Evolutionary conservation across 2,329 filamentous ascomycete species (phyloP), one percentile per base, ranked within the genome.

Genomic region (Geosmithia flava): DNA sequence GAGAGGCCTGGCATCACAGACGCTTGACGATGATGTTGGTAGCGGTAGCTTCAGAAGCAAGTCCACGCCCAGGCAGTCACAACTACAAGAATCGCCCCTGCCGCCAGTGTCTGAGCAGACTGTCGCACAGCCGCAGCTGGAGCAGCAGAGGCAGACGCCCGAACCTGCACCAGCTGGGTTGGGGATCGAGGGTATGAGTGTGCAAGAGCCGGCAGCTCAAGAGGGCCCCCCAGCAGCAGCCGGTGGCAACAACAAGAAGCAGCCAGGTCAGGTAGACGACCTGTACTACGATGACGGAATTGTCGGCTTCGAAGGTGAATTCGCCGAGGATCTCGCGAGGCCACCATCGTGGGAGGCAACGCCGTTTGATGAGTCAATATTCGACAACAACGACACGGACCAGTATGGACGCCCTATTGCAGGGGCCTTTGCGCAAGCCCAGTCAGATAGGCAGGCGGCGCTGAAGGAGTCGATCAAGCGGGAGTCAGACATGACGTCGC

Each of bases 341-440:
- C 55, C 56, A 42, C 59, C 59, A 13, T 60, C 74, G 50, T 71
- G 70, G 17, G 76, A 82, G 27, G 70, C 70, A 1, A 67, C 68
- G 0, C 69, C 74, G 2, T 87, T 88, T 59, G 83, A 88, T 51
- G 84, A 88, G 59, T 83, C 80, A 6, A 73, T 87, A 15, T 87
- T 88, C 57, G 84, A 88, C 53, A 71, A 80, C 30, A 71, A 83
- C 47, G 79, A 83, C 56, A 80, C 80, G 15, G 74, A 83, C 60
- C 62, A 72, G 52, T 82, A 76, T 56, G 79, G 80, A 16, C 69
- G 80, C 20, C 79, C 76, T 1, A 72, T 80, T 40, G 75, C 76
- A 0, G 76, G 76, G 5, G 71, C 73, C 1, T 80, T 80, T 60
- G 75, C 74, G 4, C 68, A 68, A 42, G 75, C 73, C 1, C 67